These are phyloP conservation scores for Quercus cerris DNA, from an alignment of 306 rosid genomes.

Conservation along the genomic window DNA sequence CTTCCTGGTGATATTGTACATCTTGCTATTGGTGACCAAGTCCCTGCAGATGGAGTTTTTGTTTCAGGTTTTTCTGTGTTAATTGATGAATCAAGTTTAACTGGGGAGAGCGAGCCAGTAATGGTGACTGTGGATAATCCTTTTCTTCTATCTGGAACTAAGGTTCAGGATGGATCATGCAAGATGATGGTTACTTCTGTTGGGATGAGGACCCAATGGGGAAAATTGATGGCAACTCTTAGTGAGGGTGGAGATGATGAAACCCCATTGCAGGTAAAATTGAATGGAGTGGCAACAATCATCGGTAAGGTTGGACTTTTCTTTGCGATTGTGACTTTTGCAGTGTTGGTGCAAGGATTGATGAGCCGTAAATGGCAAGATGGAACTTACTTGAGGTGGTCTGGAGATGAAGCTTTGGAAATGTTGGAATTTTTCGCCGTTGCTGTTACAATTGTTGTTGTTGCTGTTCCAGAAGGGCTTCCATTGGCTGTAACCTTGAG, in stretches of 20 bases:
- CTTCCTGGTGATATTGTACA: constrained; percentile 96
- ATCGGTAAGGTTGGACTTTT: constrained; percentile 89
- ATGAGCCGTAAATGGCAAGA: constrained; percentile 49
- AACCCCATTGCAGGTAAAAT: constrained; percentile 91
- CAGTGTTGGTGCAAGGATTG: constrained; percentile 78
- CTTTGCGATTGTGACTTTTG: constrained; percentile 77
- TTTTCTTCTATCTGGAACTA: constrained; percentile 91
- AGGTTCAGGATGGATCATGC: constrained; percentile 93
- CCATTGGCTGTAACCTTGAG: constrained; percentile 94
- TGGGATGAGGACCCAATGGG: constrained; percentile 99
- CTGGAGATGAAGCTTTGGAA: constrained; percentile 74
- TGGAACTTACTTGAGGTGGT: constrained; percentile 69
- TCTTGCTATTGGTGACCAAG: constrained; percentile 88
- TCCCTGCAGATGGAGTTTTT: constrained; percentile 93
- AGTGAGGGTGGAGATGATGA: constrained; percentile 97
- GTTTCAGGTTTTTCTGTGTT: constrained; percentile 80
- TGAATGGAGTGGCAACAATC: constrained; percentile 96
- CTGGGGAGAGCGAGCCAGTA: constrained; percentile 96
- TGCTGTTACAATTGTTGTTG: constrained; percentile 93
- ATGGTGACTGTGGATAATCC: constrained; percentile 70
- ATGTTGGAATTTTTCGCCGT: constrained; percentile 82
- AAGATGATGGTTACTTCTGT: constrained; percentile 89
- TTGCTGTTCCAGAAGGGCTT: constrained; percentile 95
- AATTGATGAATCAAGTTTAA: constrained; percentile 94
- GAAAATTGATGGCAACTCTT: constrained; percentile 93